Conservation (phyloP, 2,329 filamentous ascomycete species). For the Colletotrichum sp. region DNA sequence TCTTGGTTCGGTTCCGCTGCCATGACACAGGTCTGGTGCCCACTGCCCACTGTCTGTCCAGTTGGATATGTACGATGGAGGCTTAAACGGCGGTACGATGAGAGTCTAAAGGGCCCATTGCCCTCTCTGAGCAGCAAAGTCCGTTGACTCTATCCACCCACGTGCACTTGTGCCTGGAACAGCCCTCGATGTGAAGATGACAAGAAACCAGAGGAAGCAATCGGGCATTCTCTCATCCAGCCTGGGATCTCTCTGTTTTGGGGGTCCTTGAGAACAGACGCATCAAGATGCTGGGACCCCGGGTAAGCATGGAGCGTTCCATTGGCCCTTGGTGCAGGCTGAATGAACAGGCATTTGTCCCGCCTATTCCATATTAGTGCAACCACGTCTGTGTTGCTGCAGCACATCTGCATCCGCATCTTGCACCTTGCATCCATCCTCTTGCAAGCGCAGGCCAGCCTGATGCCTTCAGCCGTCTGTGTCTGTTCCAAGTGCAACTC, state of each 20-base stretch:
- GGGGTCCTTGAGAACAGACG: conserved; percentile 10
- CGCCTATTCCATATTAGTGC: background rate
- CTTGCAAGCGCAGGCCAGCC: background rate
- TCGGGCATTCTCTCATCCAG: background rate
- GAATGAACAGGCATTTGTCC: background rate
- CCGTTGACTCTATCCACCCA: background rate
- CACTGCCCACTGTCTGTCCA: background rate
- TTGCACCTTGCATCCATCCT: background rate
- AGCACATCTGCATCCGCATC: background rate
- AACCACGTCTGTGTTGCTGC: conserved; percentile 6
- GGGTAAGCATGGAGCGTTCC: background rate
- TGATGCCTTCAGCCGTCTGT: background rate
- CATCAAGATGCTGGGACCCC: background rate
- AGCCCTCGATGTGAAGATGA: background rate
- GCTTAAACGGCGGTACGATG: background rate
- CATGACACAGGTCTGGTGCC: background rate
- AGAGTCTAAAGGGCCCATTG: background rate
- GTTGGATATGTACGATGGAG: background rate
- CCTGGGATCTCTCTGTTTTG: background rate
- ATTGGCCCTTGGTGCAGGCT: background rate
- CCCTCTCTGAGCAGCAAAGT: background rate
- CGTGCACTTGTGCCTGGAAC: background rate
- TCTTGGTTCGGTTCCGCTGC: background rate
- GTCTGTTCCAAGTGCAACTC: background rate
- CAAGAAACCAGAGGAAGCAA: background rate